These are phyloP conservation scores for Rhytidhysteron rufulum DNA, from an alignment of 2,329 filamentous ascomycete species.

Conservation along the genomic window DNA sequence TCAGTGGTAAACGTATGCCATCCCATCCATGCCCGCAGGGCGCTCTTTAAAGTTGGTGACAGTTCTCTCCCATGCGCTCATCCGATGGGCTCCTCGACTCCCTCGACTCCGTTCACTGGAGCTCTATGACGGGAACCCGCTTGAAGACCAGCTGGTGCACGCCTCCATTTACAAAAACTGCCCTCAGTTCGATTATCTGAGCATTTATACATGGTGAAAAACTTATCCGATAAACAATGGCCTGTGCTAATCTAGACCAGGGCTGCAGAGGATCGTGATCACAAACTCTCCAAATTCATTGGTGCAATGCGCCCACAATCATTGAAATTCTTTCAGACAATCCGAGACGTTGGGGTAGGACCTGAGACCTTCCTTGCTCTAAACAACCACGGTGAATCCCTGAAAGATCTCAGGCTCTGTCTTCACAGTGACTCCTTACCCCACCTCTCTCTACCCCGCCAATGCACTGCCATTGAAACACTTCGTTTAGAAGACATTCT, in stretches of 20 bases:
- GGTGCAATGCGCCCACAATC: conserved; percentile 53
- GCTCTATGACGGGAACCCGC: conserved; percentile 58
- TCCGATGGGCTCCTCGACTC: conserved; percentile 57
- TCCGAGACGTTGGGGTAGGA: conserved; percentile 54
- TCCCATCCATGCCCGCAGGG: no score
- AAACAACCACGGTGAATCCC: conserved; percentile 50
- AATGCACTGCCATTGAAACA: conserved; percentile 47
- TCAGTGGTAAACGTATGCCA: conserved; percentile 50
- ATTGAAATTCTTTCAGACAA: conserved; percentile 56
- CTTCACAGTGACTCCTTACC: conserved; percentile 48
- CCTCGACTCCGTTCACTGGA: conserved; percentile 57
- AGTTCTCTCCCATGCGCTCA: conserved; percentile 52
- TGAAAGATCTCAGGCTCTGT: conserved; percentile 52
- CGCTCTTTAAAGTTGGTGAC: no score
- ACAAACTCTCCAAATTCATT: conserved; percentile 57
- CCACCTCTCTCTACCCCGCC: conserved; percentile 47
- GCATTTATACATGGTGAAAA: conserved; percentile 51
- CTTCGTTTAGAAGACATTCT: conserved; percentile 48
- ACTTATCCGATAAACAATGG: neutral
- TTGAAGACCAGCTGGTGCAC: conserved; percentile 53
- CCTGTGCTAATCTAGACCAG: conserved; percentile 23
- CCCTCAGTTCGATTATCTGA: conserved; percentile 58
- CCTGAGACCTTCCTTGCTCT: conserved; percentile 53
- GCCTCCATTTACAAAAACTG: conserved; percentile 56
- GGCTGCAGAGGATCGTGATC: conserved; percentile 49